These are phyloP conservation scores for Dacryopinax spathularia DNA, from an alignment of 768 basidiomycete species.

Conservation along the genomic window DNA sequence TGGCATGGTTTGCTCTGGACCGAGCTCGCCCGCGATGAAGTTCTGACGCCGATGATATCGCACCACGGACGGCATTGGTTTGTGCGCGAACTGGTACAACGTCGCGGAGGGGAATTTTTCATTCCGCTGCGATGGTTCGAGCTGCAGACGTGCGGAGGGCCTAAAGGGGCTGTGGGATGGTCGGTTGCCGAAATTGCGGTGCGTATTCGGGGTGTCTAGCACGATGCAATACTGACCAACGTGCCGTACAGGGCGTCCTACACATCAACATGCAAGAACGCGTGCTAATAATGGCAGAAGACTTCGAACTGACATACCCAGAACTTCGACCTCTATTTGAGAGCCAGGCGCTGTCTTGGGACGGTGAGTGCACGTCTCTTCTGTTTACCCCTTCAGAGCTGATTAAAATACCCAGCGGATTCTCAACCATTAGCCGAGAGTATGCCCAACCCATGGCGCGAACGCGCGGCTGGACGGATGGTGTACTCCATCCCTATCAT, in stretches of 20 bases:
- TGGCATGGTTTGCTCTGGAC: background rate
- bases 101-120: background rate
- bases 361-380: too few relatives aligned
- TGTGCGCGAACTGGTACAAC: background rate
- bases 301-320: too few relatives aligned
- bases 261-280: too few relatives aligned
- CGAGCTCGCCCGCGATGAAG: background rate
- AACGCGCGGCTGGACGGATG: background rate
- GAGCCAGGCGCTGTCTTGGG: too few relatives aligned
- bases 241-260: too few relatives aligned
- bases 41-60: background rate
- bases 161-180: background rate
- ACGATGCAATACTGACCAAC: too few relatives aligned
- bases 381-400: background rate
- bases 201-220: background rate
- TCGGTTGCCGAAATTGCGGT: background rate
- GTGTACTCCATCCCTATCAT: constrained; percentile 5
- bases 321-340: too few relatives aligned
- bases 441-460: constrained; percentile 8
- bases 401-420: background rate
- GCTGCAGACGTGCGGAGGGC: background rate
- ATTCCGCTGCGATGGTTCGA: background rate
- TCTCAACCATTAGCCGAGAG: background rate
- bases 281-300: too few relatives aligned
- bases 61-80: background rate